Base-by-base conservation (phyloP, 805 yeast species). In the Candida silvicultrix region DNA sequence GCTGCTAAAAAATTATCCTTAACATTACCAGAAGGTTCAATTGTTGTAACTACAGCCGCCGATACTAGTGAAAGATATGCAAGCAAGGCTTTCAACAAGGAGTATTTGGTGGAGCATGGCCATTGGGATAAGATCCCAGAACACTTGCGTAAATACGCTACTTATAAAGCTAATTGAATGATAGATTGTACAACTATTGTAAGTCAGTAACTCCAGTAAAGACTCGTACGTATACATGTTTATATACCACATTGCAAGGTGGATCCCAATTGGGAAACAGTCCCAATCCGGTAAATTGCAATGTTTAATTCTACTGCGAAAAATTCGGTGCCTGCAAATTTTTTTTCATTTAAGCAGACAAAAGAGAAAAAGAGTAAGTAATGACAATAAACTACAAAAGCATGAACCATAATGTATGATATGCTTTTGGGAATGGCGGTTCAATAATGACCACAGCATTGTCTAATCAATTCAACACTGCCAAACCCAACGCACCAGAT, bases 1-100 rank as follows among this genome's bases (percentile, higher is more conserved):
- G 58, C 60, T 14, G 62, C 62, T 16, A 37, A 34, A 9, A 49
- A 45, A 34, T 31, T 57, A 38, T 60, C 60, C 1, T 28, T 44
- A 22, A 38, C 53, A 11, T 42, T 57, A 14, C 62, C 62, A n/a
- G 47, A 50, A 39, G 62, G 58, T 2, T 56, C 62, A 1, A 52
- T 47, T 11, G 55, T 57, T 5, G 60, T 57, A 8, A 57, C 62
- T 0, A 51, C 57, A 1, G 56, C 52, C 20, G 60, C 60, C 7
- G 62, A 57, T 38, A 28, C 41, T 5, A 45, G 55, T 15, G 51
- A 50, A n/a, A 48, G 55, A 39, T 57, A 57, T 42, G 55, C 56
- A 7, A 51, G 56, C 6, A 57, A 52, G 47, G 42, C 55, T 9
- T 53, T 56, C 42, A 56, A 51, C 44, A 43, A 45, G 41, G 37